Conservation (phyloP, 2,329 filamentous ascomycete genomes). For the Aurifilum marmelostoma region DNA sequence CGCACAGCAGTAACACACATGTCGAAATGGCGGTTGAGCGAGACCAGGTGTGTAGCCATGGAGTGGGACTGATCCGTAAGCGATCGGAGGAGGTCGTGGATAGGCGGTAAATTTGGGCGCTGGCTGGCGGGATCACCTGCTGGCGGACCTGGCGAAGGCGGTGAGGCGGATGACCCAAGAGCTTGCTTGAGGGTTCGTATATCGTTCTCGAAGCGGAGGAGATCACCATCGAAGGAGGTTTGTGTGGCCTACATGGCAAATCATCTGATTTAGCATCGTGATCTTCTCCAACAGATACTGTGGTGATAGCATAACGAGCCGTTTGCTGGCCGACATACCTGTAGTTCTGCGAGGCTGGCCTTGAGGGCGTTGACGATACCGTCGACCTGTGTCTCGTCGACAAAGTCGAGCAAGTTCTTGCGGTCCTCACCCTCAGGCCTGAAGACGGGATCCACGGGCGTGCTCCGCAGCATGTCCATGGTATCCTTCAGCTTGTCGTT, state of each 20-base stretch:
- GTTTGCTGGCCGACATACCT: constrained; percentile 46
- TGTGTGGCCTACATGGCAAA: constrained; percentile 58
- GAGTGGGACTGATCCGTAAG: constrained; percentile 76
- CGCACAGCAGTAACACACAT: constrained; percentile 89
- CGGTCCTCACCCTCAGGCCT: constrained; percentile 60
- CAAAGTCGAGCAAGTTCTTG: constrained; percentile 73
- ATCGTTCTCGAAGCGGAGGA: constrained; percentile 75
- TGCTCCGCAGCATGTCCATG: constrained; percentile 66
- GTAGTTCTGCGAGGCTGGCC: constrained; percentile 70
- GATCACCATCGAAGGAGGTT: constrained; percentile 74
- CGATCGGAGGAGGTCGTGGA: constrained; percentile 59
- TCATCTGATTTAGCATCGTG: background rate
- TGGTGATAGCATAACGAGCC: background rate
- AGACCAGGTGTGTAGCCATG: constrained; percentile 80
- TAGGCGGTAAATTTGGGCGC: constrained; percentile 37
- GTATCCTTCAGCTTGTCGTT: constrained; percentile 68
- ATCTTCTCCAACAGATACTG: background rate
- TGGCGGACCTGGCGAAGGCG: constrained; percentile 38
- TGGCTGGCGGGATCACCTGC: constrained; percentile 43
- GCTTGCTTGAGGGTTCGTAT: constrained; percentile 66
- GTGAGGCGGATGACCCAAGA: constrained; percentile 46
- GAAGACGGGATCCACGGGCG: constrained; percentile 66
- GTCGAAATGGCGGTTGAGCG: constrained; percentile 86
- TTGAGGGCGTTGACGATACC: constrained; percentile 68
- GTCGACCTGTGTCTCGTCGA: constrained; percentile 72